phyloP scores from a whole-genome alignment of 169 alveolate genomes.

The Plasmodium fragile region DNA sequence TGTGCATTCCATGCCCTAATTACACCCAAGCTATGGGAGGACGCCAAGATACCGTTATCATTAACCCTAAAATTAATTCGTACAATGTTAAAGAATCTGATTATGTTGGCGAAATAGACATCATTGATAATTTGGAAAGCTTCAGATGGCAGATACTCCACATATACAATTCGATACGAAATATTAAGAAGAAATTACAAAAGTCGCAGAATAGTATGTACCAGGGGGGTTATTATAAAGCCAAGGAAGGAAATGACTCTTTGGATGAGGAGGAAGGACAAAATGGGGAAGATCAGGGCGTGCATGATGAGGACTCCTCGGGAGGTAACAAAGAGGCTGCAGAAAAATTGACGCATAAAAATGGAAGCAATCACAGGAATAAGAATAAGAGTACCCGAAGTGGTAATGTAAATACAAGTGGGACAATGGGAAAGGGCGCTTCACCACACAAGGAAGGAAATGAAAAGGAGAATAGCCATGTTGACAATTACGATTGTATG shows the following conservation, averaged over 20 bases:
- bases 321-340: background rate
- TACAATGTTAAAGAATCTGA: conserved; percentile 51
- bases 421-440: background rate
- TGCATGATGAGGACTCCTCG: background rate
- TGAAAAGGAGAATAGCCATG: background rate
- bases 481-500: background rate
- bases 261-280: conserved; percentile 17
- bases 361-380: background rate
- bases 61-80: conserved; percentile 75
- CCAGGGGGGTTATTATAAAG: conserved; percentile 32
- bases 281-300: background rate
- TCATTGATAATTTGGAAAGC: conserved; percentile 72
- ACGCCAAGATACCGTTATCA: conserved; percentile 91
- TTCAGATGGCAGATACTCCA: conserved; percentile 57
- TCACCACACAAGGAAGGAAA: conserved; percentile 3
- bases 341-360: background rate
- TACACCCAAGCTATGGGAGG: conserved; percentile 90
- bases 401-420: conserved; percentile 3
- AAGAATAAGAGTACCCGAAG: background rate
- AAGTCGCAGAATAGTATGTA: conserved; percentile 6
- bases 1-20: conserved; percentile 90
- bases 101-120: conserved; percentile 64
- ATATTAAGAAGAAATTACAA: conserved; percentile 32
- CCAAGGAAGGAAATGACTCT: conserved; percentile 36
- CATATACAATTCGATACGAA: conserved; percentile 53